Evolutionary conservation across 108 stramenopile species (phyloP), one percentile per base, ranked within the genome.

Genomic region (Seminavis robusta): DNA sequence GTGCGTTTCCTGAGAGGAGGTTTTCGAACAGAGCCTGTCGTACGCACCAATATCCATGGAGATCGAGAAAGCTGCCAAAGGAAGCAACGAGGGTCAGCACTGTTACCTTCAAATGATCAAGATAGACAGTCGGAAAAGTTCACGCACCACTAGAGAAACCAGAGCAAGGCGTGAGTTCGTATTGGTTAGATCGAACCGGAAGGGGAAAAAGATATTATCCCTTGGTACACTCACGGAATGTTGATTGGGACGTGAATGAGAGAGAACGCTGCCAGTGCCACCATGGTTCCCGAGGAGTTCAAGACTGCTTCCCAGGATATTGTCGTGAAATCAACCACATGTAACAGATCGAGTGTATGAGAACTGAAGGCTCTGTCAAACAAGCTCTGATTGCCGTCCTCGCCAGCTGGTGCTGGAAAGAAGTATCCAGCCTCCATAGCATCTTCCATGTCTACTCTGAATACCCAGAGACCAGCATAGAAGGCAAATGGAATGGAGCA

Each of bases 171-270:
- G n/a, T n/a, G n/a, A n/a, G n/a, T n/a, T n/a, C n/a, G n/a, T n/a
- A n/a, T n/a, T n/a, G n/a, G n/a, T n/a, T n/a, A n/a, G n/a, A n/a
- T n/a, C n/a, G n/a, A n/a, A n/a, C n/a, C n/a, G n/a, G n/a, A n/a
- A n/a, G n/a, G n/a, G n/a, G n/a, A n/a, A n/a, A n/a, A n/a, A n/a
- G n/a, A n/a, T n/a, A n/a, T n/a, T n/a, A n/a, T n/a, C n/a, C n/a
- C n/a, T n/a, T n/a, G n/a, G n/a, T n/a, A n/a, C n/a, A n/a, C n/a
- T n/a, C n/a, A n/a, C n/a, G 92, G 92, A 36, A 94, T 86, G 41
- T 90, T 94, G 45, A 94, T 90, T n/a, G 90, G 90, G 10, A 90
- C 84, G 52, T 90, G 89, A 52, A 89, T 84, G 29, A 93, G 68
- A 20, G 77, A 76, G 71, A 92, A 92, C 19, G 72, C 32, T 19